Percentiles rank a stretch among this genome's conserved stretches.
phyloP scores from a whole-genome alignment of 768 basidiomycete species.

The Nevesoporus exiguus region DNA sequence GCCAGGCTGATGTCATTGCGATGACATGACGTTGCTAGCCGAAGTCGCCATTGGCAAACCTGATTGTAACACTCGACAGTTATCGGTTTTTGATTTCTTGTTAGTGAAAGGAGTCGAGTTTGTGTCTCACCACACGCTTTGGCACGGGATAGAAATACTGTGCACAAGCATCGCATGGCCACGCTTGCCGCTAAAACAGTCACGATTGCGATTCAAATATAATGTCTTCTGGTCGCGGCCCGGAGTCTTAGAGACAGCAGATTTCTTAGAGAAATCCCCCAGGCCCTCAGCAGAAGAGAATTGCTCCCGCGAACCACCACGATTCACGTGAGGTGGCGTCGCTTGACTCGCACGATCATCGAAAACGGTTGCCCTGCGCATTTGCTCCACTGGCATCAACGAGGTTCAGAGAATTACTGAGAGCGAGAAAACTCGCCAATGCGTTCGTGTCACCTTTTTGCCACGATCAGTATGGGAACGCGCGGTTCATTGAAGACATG shows the following conservation, averaged over 20 bases:
- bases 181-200: neutral
- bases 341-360: slow-evolving; percentile 6
- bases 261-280: neutral
- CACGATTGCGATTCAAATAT: neutral
- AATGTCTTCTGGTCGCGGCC: neutral
- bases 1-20: slow-evolving; percentile 1
- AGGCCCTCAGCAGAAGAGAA: neutral
- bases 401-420: neutral
- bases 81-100: neutral
- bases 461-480: slow-evolving; percentile 10
- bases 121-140: neutral
- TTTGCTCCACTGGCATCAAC: slow-evolving; percentile 1
- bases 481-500: neutral
- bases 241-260: neutral
- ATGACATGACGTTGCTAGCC: neutral
- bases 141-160: neutral
- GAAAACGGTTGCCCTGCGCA: neutral
- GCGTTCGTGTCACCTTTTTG: neutral
- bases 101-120: slow-evolving; percentile 6
- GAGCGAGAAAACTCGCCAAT: neutral
- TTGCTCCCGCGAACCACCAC: slow-evolving; percentile 17
- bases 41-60: neutral
- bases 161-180: neutral
- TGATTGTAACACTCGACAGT: neutral
- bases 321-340: neutral